Evolutionary conservation across 257 asterid species (phyloP).

Genomic region (Rhazya stricta): DNA sequence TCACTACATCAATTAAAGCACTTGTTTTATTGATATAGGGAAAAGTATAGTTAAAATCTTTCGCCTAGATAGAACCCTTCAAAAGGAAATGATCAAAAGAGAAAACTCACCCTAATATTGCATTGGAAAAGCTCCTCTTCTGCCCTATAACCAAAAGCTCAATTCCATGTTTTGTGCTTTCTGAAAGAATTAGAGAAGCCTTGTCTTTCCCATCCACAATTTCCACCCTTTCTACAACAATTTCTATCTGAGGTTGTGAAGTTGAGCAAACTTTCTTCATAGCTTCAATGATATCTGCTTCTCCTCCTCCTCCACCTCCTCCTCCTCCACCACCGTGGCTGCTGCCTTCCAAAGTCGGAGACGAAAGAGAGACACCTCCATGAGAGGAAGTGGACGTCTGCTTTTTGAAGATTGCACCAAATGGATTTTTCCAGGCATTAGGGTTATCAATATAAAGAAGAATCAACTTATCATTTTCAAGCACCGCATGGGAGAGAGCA

Average conservation of each 20-base stretch:
- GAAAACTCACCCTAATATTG: slow-evolving; percentile 52
- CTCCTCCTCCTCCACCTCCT: slow-evolving; percentile 24
- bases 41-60: too few relatives aligned
- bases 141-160: slow-evolving; percentile 66
- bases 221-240: slow-evolving; percentile 44
- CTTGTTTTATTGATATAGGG: too few relatives aligned
- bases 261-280: slow-evolving; percentile 51
- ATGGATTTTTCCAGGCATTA: slow-evolving; percentile 46
- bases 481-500: slow-evolving; percentile 54
- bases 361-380: slow-evolving; percentile 4
- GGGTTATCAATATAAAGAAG: slow-evolving; percentile 53
- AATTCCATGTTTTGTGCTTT: slow-evolving; percentile 30
- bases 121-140: slow-evolving; percentile 47
- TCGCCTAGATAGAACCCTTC: neutral
- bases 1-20: too few relatives aligned
- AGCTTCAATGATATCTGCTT: slow-evolving; percentile 36
- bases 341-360: slow-evolving; percentile 8
- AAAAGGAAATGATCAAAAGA: neutral
- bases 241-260: slow-evolving; percentile 36
- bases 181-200: slow-evolving; percentile 49
- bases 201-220: slow-evolving; percentile 54
- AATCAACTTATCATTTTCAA: slow-evolving; percentile 46
- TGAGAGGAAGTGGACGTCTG: slow-evolving; percentile 19
- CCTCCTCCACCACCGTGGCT: neutral
- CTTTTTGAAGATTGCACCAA: slow-evolving; percentile 41